Evolutionary conservation across 1,139 yeast genomes (phyloP), one percentile per base, ranked within the genome.

Genomic region (Entelexis paramagnoliae): DNA sequence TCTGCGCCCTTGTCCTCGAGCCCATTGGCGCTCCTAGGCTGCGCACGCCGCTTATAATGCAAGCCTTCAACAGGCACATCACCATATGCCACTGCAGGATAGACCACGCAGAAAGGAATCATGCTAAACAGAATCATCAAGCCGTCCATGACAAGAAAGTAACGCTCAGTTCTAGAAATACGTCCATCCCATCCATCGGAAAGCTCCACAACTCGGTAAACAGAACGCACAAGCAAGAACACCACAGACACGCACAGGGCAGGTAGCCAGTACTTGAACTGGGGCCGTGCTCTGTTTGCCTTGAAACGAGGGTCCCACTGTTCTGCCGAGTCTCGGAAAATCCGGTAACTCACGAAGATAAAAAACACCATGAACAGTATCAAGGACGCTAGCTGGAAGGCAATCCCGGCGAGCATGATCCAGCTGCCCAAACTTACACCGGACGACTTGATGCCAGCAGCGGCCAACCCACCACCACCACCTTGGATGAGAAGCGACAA

Each of bases 121-220:
- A 68, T 60, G 3, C 78, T 77, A 6, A 76, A 46, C 4, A 68
- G 63, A 60, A 85, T 73, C 84, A 85, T 79, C 32, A 81, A 62
- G 0, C 86, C 83, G 62, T 89, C 96, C 45, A 89, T 73, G 9
- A 79, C 77, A 74, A 88, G 74, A 58, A 88, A 75, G 65, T 75
- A 86, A 30, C 74, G 73, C 66, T 89, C 96, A 60, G 79, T 80
- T 1, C 70, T 67, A 50, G 83, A 80, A 58, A 87, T 70, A 56
- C 71, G 75, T 0, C 95, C 93, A 8, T 61, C 49, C 79, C 87
- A 87, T n/a, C 95, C 95, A 60, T 81, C 77, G 5, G 81, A 72
- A 56, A 87, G 72, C 65, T 88, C 96, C 22, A 80, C 77, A 48
- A 85, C 79, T 68, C 96, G 76, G 67, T 85, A 87, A 35, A 83